Evolutionary conservation across 1,284 basidiomycete genomes (phyloP).

Genomic region (Hortiboletus rubellus): DNA sequence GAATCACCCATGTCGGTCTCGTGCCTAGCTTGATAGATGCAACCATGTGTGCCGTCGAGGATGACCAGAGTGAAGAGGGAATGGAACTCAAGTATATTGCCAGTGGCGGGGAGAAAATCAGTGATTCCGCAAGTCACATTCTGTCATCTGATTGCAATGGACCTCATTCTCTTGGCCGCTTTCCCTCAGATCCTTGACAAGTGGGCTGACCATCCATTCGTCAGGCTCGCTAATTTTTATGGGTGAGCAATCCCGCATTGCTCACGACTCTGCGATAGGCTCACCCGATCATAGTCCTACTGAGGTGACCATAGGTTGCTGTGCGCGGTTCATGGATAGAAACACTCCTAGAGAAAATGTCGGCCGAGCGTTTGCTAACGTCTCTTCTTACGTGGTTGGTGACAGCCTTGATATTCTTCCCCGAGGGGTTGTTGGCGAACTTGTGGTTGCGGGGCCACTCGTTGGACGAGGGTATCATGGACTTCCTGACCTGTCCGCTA

Average conservation of each 20-base stretch:
- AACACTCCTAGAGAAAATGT: constrained; percentile 47
- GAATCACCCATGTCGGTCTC: constrained; percentile 52
- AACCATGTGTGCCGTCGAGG: constrained; percentile 44
- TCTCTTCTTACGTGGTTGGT: constrained; percentile 43
- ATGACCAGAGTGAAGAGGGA: constrained; percentile 26
- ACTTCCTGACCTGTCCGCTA: constrained; percentile 45
- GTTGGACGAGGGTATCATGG: constrained; percentile 54
- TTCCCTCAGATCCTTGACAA: constrained; percentile 47
- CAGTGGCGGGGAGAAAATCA: constrained; percentile 57
- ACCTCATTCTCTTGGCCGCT: background rate
- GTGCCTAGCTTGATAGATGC: constrained; percentile 58
- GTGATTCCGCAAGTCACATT: constrained; percentile 44
- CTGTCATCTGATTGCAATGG: background rate
- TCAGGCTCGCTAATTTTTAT: constrained; percentile 53
- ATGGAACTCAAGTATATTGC: constrained; percentile 46
- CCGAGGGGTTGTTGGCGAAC: constrained; percentile 50
- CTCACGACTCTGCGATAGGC: background rate
- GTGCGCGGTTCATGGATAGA: constrained; percentile 45
- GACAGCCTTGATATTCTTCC: constrained; percentile 42
- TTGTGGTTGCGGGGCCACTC: constrained; percentile 52
- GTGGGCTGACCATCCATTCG: constrained; percentile 47
- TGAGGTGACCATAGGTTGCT: constrained; percentile 54
- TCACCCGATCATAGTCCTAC: constrained; percentile 35
- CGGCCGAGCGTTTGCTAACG: constrained; percentile 41
- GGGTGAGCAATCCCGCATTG: constrained; percentile 36